These are phyloP conservation scores for Fusarium miscanthi DNA, from an alignment of 2,329 filamentous ascomycete species.

Conservation along the genomic window DNA sequence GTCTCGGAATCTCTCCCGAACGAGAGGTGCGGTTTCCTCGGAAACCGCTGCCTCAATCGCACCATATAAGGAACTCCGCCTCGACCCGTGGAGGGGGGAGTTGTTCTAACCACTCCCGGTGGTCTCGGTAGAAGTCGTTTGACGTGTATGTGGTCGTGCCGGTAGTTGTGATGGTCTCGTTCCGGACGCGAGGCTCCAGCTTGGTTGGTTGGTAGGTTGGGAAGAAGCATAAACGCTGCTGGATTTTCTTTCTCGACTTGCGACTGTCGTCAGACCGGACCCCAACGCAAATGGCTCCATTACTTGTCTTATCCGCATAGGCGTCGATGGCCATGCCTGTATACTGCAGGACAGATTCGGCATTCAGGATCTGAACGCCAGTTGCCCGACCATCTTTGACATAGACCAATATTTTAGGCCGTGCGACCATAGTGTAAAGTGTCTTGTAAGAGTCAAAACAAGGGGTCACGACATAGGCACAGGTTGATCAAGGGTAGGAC, in stretches of 20 bases:
- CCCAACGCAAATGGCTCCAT: neutral
- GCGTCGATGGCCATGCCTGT: neutral
- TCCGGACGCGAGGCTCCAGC: neutral
- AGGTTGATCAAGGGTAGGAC: neutral
- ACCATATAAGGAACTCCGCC: rapidly evolving
- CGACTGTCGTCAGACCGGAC: neutral
- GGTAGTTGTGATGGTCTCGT: neutral
- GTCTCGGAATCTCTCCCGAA: neutral
- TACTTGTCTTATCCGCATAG: neutral
- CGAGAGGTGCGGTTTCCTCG: neutral
- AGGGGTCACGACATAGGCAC: neutral
- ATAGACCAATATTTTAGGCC: too few species aligned
- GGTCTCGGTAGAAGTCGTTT: neutral
- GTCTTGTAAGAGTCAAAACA: neutral
- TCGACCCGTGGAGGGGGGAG: neutral
- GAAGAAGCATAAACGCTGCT: neutral
- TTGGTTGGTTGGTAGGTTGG: neutral
- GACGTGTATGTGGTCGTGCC: neutral
- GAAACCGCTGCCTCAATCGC: neutral
- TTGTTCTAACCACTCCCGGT: neutral
- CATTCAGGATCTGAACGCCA: neutral
- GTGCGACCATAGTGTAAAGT: too few species aligned
- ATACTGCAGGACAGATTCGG: rapidly evolving
- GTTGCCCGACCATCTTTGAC: neutral
- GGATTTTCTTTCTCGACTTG: neutral